Conservation (phyloP, 2,329 filamentous ascomycete species). For the Leptographium galeiforme region DNA sequence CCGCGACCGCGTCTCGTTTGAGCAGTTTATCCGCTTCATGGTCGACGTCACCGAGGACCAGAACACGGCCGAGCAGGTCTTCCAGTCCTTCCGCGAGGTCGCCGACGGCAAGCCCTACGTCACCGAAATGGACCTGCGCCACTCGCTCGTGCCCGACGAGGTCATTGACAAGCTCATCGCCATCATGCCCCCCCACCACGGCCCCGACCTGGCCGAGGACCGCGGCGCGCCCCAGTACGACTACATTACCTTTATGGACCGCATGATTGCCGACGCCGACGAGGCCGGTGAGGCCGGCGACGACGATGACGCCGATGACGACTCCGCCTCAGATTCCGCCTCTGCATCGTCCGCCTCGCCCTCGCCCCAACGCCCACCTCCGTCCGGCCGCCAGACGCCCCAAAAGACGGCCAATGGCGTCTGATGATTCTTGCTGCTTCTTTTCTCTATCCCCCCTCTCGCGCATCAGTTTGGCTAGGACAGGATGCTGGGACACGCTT, state of each 20-base stretch:
- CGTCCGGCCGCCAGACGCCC: background rate
- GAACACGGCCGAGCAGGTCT: conserved; percentile 96
- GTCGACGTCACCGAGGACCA: conserved; percentile 98
- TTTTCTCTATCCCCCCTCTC: too few species aligned
- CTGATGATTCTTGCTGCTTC: too few species aligned
- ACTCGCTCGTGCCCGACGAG: conserved; percentile 90
- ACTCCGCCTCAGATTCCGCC: conserved; percentile 5
- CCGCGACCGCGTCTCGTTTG: conserved; percentile 75
- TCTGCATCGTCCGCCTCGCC: background rate
- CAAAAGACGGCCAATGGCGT: background rate
- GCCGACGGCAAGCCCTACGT: conserved; percentile 98
- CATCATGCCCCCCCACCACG: conserved; percentile 73
- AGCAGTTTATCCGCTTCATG: conserved; percentile 99
- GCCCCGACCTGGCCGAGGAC: conserved; percentile 75
- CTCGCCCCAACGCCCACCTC: background rate
- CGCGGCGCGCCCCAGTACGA: conserved; percentile 79
- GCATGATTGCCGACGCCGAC: conserved; percentile 43
- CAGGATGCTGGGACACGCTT: too few species aligned
- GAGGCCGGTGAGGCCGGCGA: background rate
- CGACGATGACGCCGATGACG: conserved; percentile 9
- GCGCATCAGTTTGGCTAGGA: too few species aligned
- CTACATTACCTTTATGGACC: conserved; percentile 96
- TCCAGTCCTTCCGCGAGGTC: conserved; percentile 93
- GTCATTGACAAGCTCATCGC: conserved; percentile 85
- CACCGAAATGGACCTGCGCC: conserved; percentile 89